Evolutionary conservation across 1,284 basidiomycete genomes (phyloP).

Genomic region (Athelia sp.): DNA sequence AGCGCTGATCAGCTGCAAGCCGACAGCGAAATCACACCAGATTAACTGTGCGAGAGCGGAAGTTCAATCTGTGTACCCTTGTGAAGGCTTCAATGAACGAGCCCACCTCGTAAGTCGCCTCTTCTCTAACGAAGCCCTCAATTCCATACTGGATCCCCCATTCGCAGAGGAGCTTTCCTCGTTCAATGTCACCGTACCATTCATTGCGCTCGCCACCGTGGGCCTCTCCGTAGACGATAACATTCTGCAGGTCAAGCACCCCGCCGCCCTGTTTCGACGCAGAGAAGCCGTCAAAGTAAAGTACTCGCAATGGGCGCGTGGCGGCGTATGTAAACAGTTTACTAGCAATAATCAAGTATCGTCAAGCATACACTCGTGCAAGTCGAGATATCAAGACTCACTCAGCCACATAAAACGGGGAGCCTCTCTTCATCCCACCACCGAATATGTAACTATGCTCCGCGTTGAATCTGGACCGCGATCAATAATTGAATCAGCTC

Average conservation of each 20-base stretch:
- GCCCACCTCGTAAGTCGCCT: neutral
- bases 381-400: neutral
- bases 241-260: neutral
- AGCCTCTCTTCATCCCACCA: neutral
- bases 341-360: neutral
- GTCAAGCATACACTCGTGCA: neutral
- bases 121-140: neutral
- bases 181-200: neutral
- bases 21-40: too few species aligned
- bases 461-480: neutral
- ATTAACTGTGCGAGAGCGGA: neutral
- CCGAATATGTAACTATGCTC: conserved; percentile 1
- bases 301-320: neutral
- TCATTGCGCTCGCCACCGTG: neutral
- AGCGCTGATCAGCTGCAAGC: too few species aligned
- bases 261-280: neutral
- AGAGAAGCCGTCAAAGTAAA: conserved; percentile 2
- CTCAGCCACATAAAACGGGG: neutral
- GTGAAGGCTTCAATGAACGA: neutral
- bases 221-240: neutral
- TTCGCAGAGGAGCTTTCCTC: neutral
- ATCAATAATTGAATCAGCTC: neutral
- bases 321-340: neutral
- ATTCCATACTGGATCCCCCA: neutral
- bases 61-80: neutral